Base-by-base conservation (phyloP, 306 rosid species). In the Prunus padus region DNA sequence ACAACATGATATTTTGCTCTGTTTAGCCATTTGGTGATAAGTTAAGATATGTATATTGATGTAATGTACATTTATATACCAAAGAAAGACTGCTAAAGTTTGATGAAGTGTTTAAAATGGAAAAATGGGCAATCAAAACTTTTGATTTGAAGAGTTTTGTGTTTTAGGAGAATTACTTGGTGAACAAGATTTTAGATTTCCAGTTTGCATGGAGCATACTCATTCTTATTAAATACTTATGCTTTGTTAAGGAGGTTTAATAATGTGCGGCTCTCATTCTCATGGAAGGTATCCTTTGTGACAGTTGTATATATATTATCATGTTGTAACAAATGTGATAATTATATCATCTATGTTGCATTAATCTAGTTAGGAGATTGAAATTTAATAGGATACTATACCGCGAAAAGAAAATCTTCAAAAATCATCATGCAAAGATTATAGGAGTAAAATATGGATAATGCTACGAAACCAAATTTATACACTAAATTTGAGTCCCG, bases 21-120 rank as follows among this genome's bases (percentile, higher is more conserved):
- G 75, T 28, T 51, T 66, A 40, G 74, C 82, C 82, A 81, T 77
- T 55, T 82, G 72, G 33, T 73, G 64, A 71, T 30, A 33, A 69
- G 22, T 42, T 13, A 31, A 54, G 84, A 44, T 54, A 26, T 26
- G 47, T 15, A 4, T 57, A 10, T 57, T 28, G 2, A 6, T 28
- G 2, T 19, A 3, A 31, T 51, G 47, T 40, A 20, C 66, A 55
- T 8, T 1, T 22, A 20, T 65, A 60, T 19, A 59, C 40, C 37
- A 45, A 57, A 50, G 62, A 44, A 57, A 50, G 54, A 28, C 59
- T 22, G 44, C 70, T 26, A 59, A n/a, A n/a, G n/a, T n/a, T n/a
- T n/a, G n/a, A 61, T 14, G 20, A 30, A 61, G 30, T 51, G 2
- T 25, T 61, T 61, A 40, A 5, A 26, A 26, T 22, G 63, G 47